Base-by-base conservation (phyloP, 352 stramenopile species). In the Pythium plurisporium region DNA sequence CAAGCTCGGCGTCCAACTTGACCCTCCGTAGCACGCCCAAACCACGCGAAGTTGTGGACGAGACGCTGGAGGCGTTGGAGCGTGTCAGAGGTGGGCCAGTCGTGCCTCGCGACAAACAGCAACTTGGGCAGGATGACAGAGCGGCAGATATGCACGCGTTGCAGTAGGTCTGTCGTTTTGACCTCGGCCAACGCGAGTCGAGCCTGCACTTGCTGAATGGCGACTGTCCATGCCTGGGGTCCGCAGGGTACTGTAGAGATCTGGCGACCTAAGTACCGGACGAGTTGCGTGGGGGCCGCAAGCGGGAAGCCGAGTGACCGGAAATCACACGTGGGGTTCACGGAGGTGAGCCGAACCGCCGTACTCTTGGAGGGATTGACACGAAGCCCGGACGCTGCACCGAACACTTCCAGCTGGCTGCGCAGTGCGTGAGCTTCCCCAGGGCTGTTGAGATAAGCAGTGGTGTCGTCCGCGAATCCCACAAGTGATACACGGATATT, bases 401-500 rank as follows among this genome's bases (percentile, higher is more conserved):
- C 23, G 7, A 46, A 44, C 4, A 7, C 5, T 2, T 17, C 7
- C 33, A 29, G 1, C 25, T 40, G 4, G 3, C 19, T 1, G 7
- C 3, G n/a, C 2, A 54, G 30, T 2, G 19, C 30, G 2, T 3
- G 4, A 9, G 19, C 47, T 25, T 54, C 47, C 3, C 5, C 4
- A 2, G 33, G 29, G 3, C 7, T 17, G 20, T 29, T 30, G 23
- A 54, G 19, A 23, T 54, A 54, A 3, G 20, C 33, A 1, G 30
- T 44, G 7, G 33, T 54, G 23, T 54, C 47, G 17, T 54, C 47
- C 1, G 47, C 47, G 15, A 44, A 54, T 17, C 47, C 47, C 5
- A 44, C 47, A 6, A 54, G 22, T 1, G 30, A 22, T 1, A 44
- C 20, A 5, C 12, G 42, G 9, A 49, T 7, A 5, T 26, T 8